A percentile compares a stretch with the other conserved stretches of the same genome.
Conservation (phyloP, 2,329 filamentous ascomycete genomes). For the Madurella mycetomatis region DNA sequence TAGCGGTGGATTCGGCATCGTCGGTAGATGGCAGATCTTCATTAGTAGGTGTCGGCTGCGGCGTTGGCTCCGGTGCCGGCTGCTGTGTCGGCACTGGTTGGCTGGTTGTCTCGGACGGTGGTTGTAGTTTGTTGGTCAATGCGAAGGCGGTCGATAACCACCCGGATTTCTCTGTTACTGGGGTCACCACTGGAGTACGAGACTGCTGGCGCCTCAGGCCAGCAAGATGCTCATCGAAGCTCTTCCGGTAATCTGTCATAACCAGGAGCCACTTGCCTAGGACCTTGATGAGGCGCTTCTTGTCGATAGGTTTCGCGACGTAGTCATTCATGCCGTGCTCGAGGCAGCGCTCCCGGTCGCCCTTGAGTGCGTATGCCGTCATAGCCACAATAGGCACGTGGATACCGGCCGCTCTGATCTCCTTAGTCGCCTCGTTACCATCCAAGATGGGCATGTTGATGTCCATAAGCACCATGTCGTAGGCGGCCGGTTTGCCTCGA, state of each 20-base stretch:
- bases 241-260: constrained; percentile 16
- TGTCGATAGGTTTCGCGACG: constrained; percentile 37
- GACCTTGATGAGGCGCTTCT: constrained; percentile 21
- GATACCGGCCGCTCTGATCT: constrained; percentile 40
- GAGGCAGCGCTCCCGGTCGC: constrained; percentile 50
- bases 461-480: constrained; percentile 53
- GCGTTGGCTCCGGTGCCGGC: not conserved
- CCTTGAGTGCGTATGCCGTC: constrained; percentile 54
- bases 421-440: constrained; percentile 46
- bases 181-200: not conserved
- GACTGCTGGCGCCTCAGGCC: not conserved
- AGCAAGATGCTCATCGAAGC: constrained; percentile 6
- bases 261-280: constrained; percentile 14
- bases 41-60: not conserved
- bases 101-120: not conserved
- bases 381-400: constrained; percentile 41
- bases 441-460: constrained; percentile 58
- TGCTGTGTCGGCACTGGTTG: not conserved
- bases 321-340: constrained; percentile 54
- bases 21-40: not conserved
- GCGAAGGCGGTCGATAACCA: not conserved
- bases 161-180: not conserved
- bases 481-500: constrained; percentile 37
- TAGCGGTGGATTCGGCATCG: not conserved
- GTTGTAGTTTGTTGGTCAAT: not conserved